Evolutionary conservation across 2,329 filamentous ascomycete genomes (phyloP).

Genomic region (Trichoderma gracile): DNA sequence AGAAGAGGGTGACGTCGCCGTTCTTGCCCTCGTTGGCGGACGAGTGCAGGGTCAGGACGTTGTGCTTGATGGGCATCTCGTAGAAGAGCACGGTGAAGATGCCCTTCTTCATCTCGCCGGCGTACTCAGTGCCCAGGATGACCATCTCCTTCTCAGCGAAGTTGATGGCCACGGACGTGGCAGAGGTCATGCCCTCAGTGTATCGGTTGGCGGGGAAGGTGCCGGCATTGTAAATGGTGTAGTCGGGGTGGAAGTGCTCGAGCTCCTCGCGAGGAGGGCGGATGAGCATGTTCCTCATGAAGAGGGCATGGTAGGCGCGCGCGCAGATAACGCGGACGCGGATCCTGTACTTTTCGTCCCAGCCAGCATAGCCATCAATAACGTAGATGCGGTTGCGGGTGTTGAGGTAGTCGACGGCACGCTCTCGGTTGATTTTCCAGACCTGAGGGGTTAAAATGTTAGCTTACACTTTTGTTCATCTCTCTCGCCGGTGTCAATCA

Average conservation of each 20-base stretch:
- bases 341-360: constrained; percentile 98
- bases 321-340: constrained; percentile 97
- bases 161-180: constrained; percentile 97
- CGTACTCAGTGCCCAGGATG: constrained; percentile 97
- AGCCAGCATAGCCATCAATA: constrained; percentile 93
- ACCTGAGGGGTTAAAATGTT: constrained; percentile 61
- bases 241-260: constrained; percentile 97
- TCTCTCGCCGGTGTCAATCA: background rate
- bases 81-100: constrained; percentile 99
- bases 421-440: constrained; percentile 99
- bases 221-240: constrained; percentile 99
- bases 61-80: constrained; percentile 99
- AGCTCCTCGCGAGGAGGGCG: constrained; percentile 88
- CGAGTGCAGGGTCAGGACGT: constrained; percentile 96
- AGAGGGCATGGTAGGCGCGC: constrained; percentile 97
- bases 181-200: constrained; percentile 97
- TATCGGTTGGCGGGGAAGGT: constrained; percentile 98
- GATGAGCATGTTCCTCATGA: constrained; percentile 99
- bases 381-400: constrained; percentile 99
- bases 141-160: constrained; percentile 99
- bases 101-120: constrained; percentile 82
- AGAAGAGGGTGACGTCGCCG: constrained; percentile 98
- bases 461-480: constrained; percentile 29
- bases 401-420: constrained; percentile 98
- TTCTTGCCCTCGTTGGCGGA: constrained; percentile 95